phyloP scores from a whole-genome alignment of 495 filamentous ascomycete genomes.

The Neurospora tetraspora region DNA sequence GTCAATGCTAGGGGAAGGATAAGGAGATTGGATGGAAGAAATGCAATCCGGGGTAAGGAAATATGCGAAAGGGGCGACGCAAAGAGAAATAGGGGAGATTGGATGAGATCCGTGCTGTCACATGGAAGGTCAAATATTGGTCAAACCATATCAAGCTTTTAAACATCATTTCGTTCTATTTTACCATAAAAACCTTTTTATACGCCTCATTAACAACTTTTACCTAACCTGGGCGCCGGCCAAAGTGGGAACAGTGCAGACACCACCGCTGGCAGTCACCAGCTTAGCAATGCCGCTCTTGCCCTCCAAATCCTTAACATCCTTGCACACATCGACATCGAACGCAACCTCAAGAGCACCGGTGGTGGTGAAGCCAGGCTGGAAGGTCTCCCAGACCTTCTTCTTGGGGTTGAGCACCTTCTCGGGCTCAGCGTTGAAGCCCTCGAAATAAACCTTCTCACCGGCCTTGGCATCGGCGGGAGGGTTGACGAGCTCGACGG shows the following conservation, averaged over 20 bases:
- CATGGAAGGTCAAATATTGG: background rate
- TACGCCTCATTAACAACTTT: conserved; percentile 10
- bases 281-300: conserved; percentile 61
- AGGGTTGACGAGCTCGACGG: conserved; percentile 85
- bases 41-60: too few relatives aligned
- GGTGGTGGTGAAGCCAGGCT: conserved; percentile 88
- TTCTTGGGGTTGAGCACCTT: conserved; percentile 94
- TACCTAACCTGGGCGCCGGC: conserved; percentile 63
- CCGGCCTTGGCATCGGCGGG: conserved; percentile 71
- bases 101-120: too few relatives aligned
- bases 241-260: conserved; percentile 65
- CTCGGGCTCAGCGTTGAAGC: conserved; percentile 88
- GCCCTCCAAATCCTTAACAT: conserved; percentile 40
- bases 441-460: conserved; percentile 84
- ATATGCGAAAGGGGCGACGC: too few relatives aligned
- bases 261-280: conserved; percentile 56
- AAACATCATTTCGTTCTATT: conserved; percentile 2
- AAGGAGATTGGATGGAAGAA: too few relatives aligned
- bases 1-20: too few relatives aligned
- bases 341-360: conserved; percentile 64
- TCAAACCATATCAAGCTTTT: background rate
- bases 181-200: conserved; percentile 1
- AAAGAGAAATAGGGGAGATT: too few relatives aligned
- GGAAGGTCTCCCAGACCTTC: conserved; percentile 94
- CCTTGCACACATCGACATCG: conserved; percentile 35